A percentile compares a stretch with the other conserved stretches of the same genome.
Conservation (phyloP, 345 rosid genomes). For the Aegle marmelos region DNA sequence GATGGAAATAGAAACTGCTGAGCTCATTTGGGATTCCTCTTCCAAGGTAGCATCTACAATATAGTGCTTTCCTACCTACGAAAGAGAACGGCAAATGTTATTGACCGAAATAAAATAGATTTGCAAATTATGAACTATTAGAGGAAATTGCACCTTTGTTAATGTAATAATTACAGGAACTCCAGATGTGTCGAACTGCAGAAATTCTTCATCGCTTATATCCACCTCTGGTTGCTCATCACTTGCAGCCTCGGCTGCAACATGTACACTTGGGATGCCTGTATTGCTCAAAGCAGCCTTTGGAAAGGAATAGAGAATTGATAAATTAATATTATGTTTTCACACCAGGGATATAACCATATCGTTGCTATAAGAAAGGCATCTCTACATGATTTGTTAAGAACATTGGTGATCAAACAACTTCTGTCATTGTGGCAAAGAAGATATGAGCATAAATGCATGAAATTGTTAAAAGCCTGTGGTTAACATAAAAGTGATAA, state of each 20-base stretch:
- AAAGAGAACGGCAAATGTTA: background rate
- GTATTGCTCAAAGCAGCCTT: slow-evolving; percentile 97
- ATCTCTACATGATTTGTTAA: background rate
- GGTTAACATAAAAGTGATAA: background rate
- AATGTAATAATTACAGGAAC: slow-evolving; percentile 73
- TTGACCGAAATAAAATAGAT: background rate
- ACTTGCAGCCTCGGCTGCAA: slow-evolving; percentile 45
- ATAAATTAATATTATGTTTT: background rate
- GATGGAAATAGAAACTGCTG: slow-evolving; percentile 77
- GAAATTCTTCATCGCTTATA: slow-evolving; percentile 91
- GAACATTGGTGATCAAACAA: background rate
- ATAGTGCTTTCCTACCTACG: slow-evolving; percentile 68
- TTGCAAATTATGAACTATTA: background rate
- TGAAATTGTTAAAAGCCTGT: background rate
- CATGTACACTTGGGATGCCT: slow-evolving; percentile 73
- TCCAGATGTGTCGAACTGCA: slow-evolving; percentile 75
- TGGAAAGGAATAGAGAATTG: slow-evolving; percentile 6
- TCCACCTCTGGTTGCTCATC: slow-evolving; percentile 90
- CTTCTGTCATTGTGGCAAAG: background rate
- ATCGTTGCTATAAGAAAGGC: background rate
- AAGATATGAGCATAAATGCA: background rate
- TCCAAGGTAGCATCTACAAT: slow-evolving; percentile 90
- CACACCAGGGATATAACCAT: background rate
- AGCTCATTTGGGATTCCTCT: slow-evolving; percentile 94
- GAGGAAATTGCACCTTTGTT: slow-evolving; percentile 52